Conservation (phyloP, 1,139 yeast genomes). For the Blastobotrys raffinosifermentans region DNA sequence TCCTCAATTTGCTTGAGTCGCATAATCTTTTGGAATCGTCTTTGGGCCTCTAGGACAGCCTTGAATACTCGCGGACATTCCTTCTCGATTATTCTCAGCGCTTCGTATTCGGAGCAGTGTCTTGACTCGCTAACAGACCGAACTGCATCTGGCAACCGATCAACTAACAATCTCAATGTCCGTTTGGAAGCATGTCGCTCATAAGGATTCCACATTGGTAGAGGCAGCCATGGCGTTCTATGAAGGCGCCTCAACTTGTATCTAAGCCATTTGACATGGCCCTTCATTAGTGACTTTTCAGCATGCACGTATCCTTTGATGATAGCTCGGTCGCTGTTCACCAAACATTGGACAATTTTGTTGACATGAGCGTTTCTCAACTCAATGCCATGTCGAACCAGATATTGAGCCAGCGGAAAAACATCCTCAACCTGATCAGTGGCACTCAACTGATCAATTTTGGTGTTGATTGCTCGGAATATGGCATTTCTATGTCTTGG, state of each 20-base stretch:
- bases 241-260: neutral
- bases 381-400: conserved; percentile 33
- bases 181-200: conserved; percentile 7
- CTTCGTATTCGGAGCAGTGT: too few species aligned
- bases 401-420: conserved; percentile 26
- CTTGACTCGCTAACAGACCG: too few species aligned
- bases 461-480: conserved; percentile 29
- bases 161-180: conserved; percentile 8
- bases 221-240: neutral
- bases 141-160: too few species aligned
- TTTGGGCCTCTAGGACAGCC: too few species aligned
- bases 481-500: conserved; percentile 17
- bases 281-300: conserved; percentile 39
- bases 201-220: neutral
- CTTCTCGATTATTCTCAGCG: too few species aligned
- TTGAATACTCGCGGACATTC: too few species aligned
- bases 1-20: too few species aligned
- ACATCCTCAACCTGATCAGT: conserved; percentile 24
- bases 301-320: conserved; percentile 34
- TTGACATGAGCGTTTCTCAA: conserved; percentile 39
- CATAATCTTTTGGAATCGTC: too few species aligned
- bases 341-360: conserved; percentile 32
- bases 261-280: conserved; percentile 20
- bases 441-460: conserved; percentile 26
- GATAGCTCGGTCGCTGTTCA: conserved; percentile 29